Evolutionary conservation across 176 grass and related monocot genomes (phyloP).

Genomic region (Elaeis guineensis): DNA sequence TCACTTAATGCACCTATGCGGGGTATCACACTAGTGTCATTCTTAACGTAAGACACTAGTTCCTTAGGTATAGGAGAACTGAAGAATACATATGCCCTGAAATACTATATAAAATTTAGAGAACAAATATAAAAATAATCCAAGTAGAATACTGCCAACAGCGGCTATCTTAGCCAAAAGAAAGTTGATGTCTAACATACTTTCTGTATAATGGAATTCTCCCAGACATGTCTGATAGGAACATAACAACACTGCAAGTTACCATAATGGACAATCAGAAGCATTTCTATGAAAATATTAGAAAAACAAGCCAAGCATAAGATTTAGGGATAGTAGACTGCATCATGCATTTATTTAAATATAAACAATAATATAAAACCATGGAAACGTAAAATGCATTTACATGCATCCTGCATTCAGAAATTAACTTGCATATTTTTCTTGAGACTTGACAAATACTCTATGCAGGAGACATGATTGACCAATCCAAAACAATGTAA

Average conservation of each 20-base stretch:
- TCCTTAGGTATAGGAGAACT: conserved; percentile 88
- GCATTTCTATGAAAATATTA: conserved; percentile 16
- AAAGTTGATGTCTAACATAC: conserved; percentile 22
- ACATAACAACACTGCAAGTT: conserved; percentile 78
- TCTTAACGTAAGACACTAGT: conserved; percentile 81
- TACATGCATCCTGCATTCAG: too few relatives aligned
- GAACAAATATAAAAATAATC: conserved; percentile 18
- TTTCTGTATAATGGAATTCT: conserved; percentile 91
- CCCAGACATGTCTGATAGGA: conserved; percentile 98
- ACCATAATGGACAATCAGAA: conserved; percentile 6
- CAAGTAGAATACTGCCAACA: background rate
- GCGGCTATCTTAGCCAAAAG: too few relatives aligned
- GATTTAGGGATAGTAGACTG: too few relatives aligned
- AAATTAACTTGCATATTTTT: too few relatives aligned
- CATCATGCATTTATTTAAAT: background rate
- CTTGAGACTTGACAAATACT: too few relatives aligned
- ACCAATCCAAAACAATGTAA: too few relatives aligned
- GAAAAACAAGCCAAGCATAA: too few relatives aligned
- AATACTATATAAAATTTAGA: conserved; percentile 1
- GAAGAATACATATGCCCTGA: conserved; percentile 92
- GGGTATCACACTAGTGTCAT: conserved; percentile 80
- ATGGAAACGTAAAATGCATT: too few relatives aligned
- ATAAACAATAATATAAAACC: too few relatives aligned
- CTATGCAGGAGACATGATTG: too few relatives aligned
- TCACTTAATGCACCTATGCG: conserved; percentile 95